phyloP scores from a whole-genome alignment of 208 protist species.

The Wallacemonas sp. region DNA sequence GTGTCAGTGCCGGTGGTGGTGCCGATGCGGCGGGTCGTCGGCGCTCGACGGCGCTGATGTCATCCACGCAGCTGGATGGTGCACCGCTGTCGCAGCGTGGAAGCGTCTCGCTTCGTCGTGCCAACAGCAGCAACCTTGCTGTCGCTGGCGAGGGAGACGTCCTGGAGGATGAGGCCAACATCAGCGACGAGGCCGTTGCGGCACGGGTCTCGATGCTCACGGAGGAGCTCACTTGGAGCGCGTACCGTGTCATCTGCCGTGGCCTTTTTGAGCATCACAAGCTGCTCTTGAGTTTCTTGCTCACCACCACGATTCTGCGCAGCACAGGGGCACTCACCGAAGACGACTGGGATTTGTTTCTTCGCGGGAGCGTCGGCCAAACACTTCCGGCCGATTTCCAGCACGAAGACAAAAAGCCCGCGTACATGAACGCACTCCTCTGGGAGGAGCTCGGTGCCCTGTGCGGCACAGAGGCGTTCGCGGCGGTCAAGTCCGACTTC shows the following conservation, averaged over 20 bases:
- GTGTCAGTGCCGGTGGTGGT: too few relatives aligned
- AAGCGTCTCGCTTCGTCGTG: background rate
- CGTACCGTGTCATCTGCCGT: constrained; percentile 92
- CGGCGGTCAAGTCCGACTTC: constrained; percentile 75
- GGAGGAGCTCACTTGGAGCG: constrained; percentile 76
- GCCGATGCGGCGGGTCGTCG: background rate
- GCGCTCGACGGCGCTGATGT: too few relatives aligned
- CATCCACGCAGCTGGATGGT: background rate
- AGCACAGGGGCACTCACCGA: constrained; percentile 46
- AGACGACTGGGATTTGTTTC: constrained; percentile 85
- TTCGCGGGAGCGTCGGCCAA: constrained; percentile 73
- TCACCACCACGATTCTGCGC: constrained; percentile 80
- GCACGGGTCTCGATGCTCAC: constrained; percentile 70
- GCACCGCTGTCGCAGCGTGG: background rate
- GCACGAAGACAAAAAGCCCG: constrained; percentile 33
- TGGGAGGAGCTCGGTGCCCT: constrained; percentile 94
- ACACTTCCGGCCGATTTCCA: constrained; percentile 21
- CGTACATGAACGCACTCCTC: constrained; percentile 86
- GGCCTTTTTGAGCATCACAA: constrained; percentile 95
- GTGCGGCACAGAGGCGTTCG: constrained; percentile 76
- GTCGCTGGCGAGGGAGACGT: constrained; percentile 11
- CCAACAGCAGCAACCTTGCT: background rate
- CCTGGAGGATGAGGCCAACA: constrained; percentile 11
- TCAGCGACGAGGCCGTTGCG: constrained; percentile 41
- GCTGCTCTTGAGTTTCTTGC: constrained; percentile 92